Evolutionary conservation across 1,284 basidiomycete genomes (phyloP).

Genomic region (Malassezia yamatoensis): DNA sequence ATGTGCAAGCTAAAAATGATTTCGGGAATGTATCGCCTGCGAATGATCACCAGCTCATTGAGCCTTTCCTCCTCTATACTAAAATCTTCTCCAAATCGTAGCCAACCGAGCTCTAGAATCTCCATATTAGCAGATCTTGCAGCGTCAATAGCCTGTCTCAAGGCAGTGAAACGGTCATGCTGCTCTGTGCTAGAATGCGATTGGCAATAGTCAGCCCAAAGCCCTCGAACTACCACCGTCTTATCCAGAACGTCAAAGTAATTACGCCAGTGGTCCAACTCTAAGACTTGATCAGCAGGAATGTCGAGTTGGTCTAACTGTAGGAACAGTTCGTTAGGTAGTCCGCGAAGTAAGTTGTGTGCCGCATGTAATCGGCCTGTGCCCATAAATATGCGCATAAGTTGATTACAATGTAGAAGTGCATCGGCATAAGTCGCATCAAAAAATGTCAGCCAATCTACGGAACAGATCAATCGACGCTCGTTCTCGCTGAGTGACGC

Average conservation of each 20-base stretch:
- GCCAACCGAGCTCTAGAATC: constrained; percentile 52
- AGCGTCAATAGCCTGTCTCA: constrained; percentile 45
- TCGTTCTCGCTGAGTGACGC: constrained; percentile 19
- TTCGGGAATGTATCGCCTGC: constrained; percentile 82
- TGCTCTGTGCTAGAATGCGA: constrained; percentile 23
- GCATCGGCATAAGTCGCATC: constrained; percentile 37
- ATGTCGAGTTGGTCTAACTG: constrained; percentile 18
- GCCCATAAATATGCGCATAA: constrained; percentile 34
- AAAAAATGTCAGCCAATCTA: constrained; percentile 85
- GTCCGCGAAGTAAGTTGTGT: constrained; percentile 30
- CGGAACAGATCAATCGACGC: constrained; percentile 63
- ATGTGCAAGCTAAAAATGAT: constrained; percentile 74
- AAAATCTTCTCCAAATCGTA: constrained; percentile 47
- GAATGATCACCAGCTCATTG: constrained; percentile 65
- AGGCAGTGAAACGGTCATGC: constrained; percentile 26
- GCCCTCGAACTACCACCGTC: constrained; percentile 29
- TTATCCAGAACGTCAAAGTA: constrained; percentile 40
- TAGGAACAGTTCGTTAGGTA: constrained; percentile 31
- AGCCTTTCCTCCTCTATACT: constrained; percentile 50
- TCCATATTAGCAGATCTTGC: constrained; percentile 48
- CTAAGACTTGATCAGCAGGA: constrained; percentile 26
- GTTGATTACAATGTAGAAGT: constrained; percentile 38
- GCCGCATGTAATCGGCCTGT: constrained; percentile 38
- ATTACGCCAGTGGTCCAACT: constrained; percentile 36
- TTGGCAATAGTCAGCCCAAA: constrained; percentile 18